Conservation (phyloP, 2,329 filamentous ascomycete species). For the Phialophora chinensis region DNA sequence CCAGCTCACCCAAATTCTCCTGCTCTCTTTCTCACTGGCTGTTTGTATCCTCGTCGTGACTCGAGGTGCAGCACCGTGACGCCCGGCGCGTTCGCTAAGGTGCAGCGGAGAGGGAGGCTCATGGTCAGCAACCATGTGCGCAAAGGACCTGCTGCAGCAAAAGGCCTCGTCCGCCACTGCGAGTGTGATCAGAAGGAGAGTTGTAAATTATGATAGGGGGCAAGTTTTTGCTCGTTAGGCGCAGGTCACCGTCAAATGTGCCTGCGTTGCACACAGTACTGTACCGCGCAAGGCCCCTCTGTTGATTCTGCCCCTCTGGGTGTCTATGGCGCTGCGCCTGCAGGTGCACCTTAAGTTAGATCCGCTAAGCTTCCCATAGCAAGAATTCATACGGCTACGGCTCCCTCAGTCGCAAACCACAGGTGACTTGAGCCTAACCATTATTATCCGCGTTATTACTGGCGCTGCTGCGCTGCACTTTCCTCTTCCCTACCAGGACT, state of each 20-base stretch:
- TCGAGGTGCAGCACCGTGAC: not conserved
- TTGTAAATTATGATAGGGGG: slow-evolving; percentile 1
- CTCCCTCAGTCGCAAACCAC: slow-evolving; percentile 17
- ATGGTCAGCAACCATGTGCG: not conserved
- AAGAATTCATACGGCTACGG: slow-evolving; percentile 14
- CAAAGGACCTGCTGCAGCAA: not conserved
- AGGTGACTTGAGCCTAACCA: slow-evolving; percentile 20
- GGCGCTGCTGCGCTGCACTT: slow-evolving; percentile 28
- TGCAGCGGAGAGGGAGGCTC: not conserved
- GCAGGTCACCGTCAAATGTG: not conserved
- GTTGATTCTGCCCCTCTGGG: slow-evolving; percentile 7
- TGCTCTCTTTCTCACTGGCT: slow-evolving; percentile 14
- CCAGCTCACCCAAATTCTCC: slow-evolving; percentile 3
- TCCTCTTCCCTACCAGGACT: slow-evolving; percentile 17
- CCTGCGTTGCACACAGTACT: not conserved
- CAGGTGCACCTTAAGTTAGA: slow-evolving; percentile 22
- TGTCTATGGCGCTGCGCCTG: slow-evolving; percentile 17
- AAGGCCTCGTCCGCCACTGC: not conserved
- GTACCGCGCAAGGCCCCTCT: not conserved
- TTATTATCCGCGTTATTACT: slow-evolving; percentile 16
- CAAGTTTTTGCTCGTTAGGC: not conserved
- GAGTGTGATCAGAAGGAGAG: not conserved
- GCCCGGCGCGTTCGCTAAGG: not conserved
- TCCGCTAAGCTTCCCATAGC: slow-evolving; percentile 14
- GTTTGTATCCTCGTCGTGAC: not conserved